Base-by-base conservation (phyloP, 768 basidiomycete genomes). In the Mrakia frigida region DNA sequence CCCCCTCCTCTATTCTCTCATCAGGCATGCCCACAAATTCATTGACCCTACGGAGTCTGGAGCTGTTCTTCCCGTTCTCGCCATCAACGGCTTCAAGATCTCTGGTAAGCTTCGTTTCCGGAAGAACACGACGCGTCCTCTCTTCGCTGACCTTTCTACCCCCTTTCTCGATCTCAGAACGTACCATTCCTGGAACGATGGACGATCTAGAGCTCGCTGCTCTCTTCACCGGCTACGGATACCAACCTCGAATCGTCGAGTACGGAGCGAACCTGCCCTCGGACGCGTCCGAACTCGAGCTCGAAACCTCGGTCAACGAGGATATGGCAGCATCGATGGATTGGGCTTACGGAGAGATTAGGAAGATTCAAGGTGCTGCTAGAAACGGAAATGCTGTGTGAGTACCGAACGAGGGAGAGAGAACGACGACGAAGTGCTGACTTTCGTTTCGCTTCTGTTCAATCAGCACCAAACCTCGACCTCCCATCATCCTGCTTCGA, bases 141-240 rank as follows among this genome's bases (percentile, higher is more conserved):
- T 52, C 31, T 13, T 70, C 31, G 33, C 52, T 60, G 31, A 61
- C 50, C 71, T 77, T 60, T 9, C 31, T 69, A 23, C 18, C 13
- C 11, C 31, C 14, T 78, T 80, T 73, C 79, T 79, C n/a, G n/a
- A n/a, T n/a, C 73, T 76, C 76, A 71, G 92, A 94, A 81, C 88
- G 92, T 52, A 95, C 94, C 23, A 90, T 97, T 76, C 90, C 89
- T 76, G 94, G 93, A 56, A 90, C 90, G 31, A 94, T 95, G 92
- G 93, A 95, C 80, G 87, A 96, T 82, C 89, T 90, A 80, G 94
- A 95, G 70, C 84, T 94, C 37, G 87, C 85, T 11, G 80, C 80
- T 68, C 78, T 83, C 21, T 82, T 81, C 79, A 81, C 81, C 37
- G 82, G 73, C 5, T 92, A 93, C 81, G 92, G 93, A n/a, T 96